Evolutionary conservation across 768 basidiomycete species (phyloP).

Genomic region (Panaeolus papilionaceus): DNA sequence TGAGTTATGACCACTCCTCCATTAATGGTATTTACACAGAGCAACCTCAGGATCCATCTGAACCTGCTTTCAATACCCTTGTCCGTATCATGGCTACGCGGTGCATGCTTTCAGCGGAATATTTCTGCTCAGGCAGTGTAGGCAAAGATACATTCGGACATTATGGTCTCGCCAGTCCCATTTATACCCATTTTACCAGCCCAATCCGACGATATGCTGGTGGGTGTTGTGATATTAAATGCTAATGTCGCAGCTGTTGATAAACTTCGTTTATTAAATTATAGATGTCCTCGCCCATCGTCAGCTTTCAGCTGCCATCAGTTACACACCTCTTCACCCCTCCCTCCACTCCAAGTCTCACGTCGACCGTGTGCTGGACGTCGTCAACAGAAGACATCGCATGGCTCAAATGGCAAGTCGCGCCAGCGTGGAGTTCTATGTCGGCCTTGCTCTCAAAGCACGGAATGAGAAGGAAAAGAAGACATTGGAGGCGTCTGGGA

Average conservation of each 20-base stretch:
- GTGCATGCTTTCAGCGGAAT: slow-evolving; percentile 98
- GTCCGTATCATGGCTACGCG: slow-evolving; percentile 99
- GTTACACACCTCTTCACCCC: slow-evolving; percentile 81
- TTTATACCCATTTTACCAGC: slow-evolving; percentile 98
- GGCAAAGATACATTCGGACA: slow-evolving; percentile 92
- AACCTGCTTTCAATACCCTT: slow-evolving; percentile 95
- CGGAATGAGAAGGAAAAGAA: slow-evolving; percentile 53
- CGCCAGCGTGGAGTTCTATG: slow-evolving; percentile 97
- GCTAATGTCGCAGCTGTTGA: neutral
- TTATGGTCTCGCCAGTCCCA: slow-evolving; percentile 96
- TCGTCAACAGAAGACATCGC: slow-evolving; percentile 90
- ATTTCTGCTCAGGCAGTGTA: slow-evolving; percentile 96
- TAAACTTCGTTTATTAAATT: neutral
- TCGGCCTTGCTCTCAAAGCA: slow-evolving; percentile 87
- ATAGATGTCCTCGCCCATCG: slow-evolving; percentile 93
- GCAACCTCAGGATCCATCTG: slow-evolving; percentile 66
- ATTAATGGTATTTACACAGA: neutral
- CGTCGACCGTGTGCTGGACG: slow-evolving; percentile 85
- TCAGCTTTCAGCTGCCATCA: slow-evolving; percentile 90
- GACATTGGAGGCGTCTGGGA: slow-evolving; percentile 25
- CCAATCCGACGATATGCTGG: slow-evolving; percentile 97
- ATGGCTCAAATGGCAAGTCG: slow-evolving; percentile 98
- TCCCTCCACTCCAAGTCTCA: slow-evolving; percentile 87
- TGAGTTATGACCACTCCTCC: neutral
- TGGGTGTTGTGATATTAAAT: slow-evolving; percentile 35